Percentiles rank a stretch among this genome's conserved stretches.
phyloP scores from a whole-genome alignment of 108 stramenopile genomes.

The Fragilaria radians region DNA sequence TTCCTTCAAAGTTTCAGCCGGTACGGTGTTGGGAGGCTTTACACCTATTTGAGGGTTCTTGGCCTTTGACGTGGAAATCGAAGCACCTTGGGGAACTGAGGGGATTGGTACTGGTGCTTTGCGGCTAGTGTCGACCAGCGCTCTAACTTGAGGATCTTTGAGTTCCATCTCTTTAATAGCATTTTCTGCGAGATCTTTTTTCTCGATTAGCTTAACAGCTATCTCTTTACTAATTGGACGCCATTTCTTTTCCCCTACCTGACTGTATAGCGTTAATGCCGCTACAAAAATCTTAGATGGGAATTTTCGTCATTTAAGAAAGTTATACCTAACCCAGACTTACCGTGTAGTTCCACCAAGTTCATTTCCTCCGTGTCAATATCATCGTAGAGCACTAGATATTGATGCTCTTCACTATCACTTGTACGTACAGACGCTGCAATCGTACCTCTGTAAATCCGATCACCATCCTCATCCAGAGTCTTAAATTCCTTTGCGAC shows the following conservation, averaged over 20 bases:
- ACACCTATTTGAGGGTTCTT: background rate
- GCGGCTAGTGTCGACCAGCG: background rate
- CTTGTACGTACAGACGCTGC: constrained; percentile 12
- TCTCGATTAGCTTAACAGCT: background rate
- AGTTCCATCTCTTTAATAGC: background rate
- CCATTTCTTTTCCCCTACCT: constrained; percentile 31
- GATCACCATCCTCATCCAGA: constrained; percentile 32
- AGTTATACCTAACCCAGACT: constrained; percentile 11
- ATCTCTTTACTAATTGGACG: background rate
- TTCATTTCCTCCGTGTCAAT: constrained; percentile 53
- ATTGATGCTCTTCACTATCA: constrained; percentile 14
- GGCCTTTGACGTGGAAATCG: background rate
- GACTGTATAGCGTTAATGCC: constrained; percentile 26
- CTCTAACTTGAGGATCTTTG: background rate
- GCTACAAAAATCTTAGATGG: constrained; percentile 13
- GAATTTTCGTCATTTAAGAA: background rate
- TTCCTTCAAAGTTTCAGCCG: background rate
- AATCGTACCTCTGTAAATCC: constrained; percentile 43
- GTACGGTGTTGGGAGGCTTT: background rate
- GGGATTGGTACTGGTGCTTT: no score
- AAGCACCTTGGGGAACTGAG: background rate
- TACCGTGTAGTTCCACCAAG: constrained; percentile 41
- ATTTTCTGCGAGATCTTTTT: background rate
- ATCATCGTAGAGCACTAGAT: constrained; percentile 57
- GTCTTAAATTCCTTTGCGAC: constrained; percentile 49